Percentiles rank a stretch among this genome's conserved stretches.
phyloP scores from a whole-genome alignment of 768 basidiomycete genomes.

The Xerocomus brunneocitrinus region DNA sequence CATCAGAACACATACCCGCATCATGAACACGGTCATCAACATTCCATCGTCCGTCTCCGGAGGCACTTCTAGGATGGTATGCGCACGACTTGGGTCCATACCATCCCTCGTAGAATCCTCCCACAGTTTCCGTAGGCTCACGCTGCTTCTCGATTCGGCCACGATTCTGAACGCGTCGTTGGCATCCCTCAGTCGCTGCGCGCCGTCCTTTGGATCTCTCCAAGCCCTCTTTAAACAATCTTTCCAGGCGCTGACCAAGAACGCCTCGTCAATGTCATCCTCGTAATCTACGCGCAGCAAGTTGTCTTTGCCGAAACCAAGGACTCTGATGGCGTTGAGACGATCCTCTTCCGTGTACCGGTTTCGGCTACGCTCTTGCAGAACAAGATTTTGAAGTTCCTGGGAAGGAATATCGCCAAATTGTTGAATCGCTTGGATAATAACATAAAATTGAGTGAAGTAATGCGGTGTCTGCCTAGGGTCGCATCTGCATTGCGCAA shows the following conservation, averaged over 20 bases:
- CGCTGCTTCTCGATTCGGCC: constrained; percentile 58
- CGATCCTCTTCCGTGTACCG: constrained; percentile 62
- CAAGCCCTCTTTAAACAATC: constrained; percentile 53
- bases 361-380: constrained; percentile 57
- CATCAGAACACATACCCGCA: constrained; percentile 51
- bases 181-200: constrained; percentile 46
- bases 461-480: constrained; percentile 58
- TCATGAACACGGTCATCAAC: constrained; percentile 63
- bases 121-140: constrained; percentile 46
- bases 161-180: constrained; percentile 68
- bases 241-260: constrained; percentile 68
- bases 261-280: constrained; percentile 61
- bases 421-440: constrained; percentile 48
- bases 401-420: constrained; percentile 43
- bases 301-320: constrained; percentile 66
- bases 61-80: constrained; percentile 64
- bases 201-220: constrained; percentile 41
- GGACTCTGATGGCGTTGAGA: constrained; percentile 38
- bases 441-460: constrained; percentile 53
- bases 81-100: constrained; percentile 72
- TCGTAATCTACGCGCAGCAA: constrained; percentile 65
- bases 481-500: constrained; percentile 79
- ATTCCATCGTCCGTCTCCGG: constrained; percentile 73
- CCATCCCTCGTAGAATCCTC: constrained; percentile 47
- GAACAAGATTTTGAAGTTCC: constrained; percentile 53